phyloP scores from a whole-genome alignment of 164 flowering plant species.

The Euptelea pleiosperma region DNA sequence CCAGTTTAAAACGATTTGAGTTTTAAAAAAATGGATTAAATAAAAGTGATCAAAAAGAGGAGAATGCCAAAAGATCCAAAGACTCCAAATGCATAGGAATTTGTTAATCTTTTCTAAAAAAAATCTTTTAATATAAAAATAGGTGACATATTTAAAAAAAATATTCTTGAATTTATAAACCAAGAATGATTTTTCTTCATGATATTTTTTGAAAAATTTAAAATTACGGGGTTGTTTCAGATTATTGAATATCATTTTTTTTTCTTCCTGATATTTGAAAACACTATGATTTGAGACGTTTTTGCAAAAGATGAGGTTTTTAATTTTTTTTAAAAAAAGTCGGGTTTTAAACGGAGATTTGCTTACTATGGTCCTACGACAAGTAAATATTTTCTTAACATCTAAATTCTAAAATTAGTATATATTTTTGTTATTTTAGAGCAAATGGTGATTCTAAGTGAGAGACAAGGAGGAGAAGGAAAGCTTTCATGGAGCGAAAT shows the following conservation, averaged over 20 bases:
- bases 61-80: neutral
- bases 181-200: neutral
- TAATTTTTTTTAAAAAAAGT: no score
- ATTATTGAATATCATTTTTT: no score
- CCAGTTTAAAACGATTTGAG: neutral
- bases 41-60: neutral
- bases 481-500: constrained; percentile 23
- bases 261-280: neutral
- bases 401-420: neutral
- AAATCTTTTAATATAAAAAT: no score
- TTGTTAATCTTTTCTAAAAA: no score
- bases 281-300: neutral
- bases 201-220: no score
- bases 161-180: neutral
- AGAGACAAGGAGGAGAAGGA: neutral
- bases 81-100: no score
- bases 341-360: neutral
- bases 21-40: neutral
- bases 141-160: no score
- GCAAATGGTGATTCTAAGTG: constrained; percentile 12
- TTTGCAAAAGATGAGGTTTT: neutral
- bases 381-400: neutral
- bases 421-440: no score
- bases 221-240: no score
- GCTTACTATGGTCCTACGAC: neutral